phyloP scores from a whole-genome alignment of 148 eudicot genomes.

The Rhododendron williamsianum region DNA sequence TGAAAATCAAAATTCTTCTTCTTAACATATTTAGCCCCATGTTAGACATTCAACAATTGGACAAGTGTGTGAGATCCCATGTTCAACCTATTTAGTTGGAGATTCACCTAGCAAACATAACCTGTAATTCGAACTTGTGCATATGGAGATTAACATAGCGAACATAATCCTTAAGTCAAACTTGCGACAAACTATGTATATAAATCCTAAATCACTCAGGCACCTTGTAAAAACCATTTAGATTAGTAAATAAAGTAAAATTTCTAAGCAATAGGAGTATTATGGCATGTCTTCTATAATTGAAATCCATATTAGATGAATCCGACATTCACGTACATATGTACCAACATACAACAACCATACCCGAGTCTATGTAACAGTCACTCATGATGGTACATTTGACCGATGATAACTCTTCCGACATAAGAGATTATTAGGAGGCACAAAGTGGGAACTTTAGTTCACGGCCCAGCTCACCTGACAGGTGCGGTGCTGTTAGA shows the following conservation, averaged over 20 bases:
- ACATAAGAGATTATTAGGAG: constrained; percentile 1
- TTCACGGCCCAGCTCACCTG: background rate
- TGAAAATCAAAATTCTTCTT: background rate
- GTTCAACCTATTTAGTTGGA: background rate
- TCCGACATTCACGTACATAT: background rate
- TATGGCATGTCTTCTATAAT: background rate
- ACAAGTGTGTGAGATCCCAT: background rate
- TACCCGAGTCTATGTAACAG: background rate
- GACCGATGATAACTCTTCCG: background rate
- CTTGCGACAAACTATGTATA: background rate
- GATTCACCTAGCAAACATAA: background rate
- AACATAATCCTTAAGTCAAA: background rate
- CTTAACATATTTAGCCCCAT: background rate
- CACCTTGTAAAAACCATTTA: background rate
- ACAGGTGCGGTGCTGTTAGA: background rate
- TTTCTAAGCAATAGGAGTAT: background rate
- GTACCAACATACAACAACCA: background rate
- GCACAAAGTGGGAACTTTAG: background rate
- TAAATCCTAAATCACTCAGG: background rate
- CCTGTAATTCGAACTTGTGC: background rate
- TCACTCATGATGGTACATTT: background rate
- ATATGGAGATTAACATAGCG: background rate
- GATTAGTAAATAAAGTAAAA: background rate
- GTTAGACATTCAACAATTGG: background rate
- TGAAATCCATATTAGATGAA: background rate